phyloP scores from a whole-genome alignment of 2,329 filamentous ascomycete species.

The Rhytidhysteron rufulum region DNA sequence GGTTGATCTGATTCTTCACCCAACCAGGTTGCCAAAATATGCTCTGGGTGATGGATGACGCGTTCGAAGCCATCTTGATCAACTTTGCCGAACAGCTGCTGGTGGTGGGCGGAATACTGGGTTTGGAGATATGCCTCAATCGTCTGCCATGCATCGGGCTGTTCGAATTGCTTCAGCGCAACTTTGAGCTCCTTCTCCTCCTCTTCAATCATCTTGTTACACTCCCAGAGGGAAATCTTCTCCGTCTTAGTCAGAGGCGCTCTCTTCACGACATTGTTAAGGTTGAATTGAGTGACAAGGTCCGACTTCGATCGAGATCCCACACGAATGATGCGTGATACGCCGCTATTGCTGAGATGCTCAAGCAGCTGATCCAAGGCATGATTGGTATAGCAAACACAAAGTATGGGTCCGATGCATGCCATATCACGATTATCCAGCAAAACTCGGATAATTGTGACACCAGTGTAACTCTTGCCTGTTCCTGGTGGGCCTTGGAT shows the following conservation, averaged over 20 bases:
- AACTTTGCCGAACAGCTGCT: constrained; percentile 2
- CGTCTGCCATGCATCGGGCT: not conserved
- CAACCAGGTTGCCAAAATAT: not conserved
- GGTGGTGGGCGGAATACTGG: not conserved
- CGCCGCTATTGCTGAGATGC: constrained; percentile 48
- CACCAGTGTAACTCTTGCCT: constrained; percentile 60
- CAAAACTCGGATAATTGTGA: constrained; percentile 52
- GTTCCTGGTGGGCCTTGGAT: constrained; percentile 68
- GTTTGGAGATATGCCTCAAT: constrained; percentile 1
- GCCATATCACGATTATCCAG: constrained; percentile 39
- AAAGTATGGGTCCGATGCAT: constrained; percentile 43
- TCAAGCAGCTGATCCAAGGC: constrained; percentile 57
- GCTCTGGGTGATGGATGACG: not conserved
- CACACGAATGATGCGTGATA: constrained; percentile 56
- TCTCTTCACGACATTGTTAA: not conserved
- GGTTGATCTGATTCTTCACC: not conserved
- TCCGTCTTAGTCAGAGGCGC: not conserved
- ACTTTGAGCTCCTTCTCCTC: constrained; percentile 1
- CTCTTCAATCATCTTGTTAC: not conserved
- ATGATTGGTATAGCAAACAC: constrained; percentile 49
- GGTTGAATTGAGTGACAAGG: not conserved
- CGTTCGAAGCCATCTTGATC: constrained; percentile 4
- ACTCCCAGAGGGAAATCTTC: not conserved
- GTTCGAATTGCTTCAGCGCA: not conserved
- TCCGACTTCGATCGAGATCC: constrained; percentile 56